phyloP scores from a whole-genome alignment of 108 stramenopile genomes.

The Pseudonitzschia delicatissima region DNA sequence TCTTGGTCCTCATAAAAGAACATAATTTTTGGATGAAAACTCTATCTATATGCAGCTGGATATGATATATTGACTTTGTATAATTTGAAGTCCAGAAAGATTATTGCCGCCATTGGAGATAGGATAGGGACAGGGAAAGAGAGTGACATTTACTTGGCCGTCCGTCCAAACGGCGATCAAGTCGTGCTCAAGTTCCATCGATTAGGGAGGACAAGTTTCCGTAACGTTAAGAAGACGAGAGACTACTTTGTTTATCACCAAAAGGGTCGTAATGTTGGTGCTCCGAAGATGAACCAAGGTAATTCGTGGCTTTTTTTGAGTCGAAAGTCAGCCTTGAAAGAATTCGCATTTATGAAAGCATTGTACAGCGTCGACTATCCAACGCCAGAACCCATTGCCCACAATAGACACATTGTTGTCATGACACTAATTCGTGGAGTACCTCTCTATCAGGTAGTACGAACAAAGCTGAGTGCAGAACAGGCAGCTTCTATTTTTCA shows the following conservation, averaged over 20 bases:
- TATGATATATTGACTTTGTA: slow-evolving; percentile 97
- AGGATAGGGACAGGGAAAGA: slow-evolving; percentile 99
- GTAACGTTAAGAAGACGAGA: slow-evolving; percentile 95
- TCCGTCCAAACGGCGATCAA: slow-evolving; percentile 69
- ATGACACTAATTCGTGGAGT: slow-evolving; percentile 88
- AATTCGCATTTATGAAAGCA: slow-evolving; percentile 98
- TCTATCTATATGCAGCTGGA: slow-evolving; percentile 37
- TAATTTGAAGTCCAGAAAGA: slow-evolving; percentile 71
- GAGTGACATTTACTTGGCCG: slow-evolving; percentile 79
- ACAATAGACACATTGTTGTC: slow-evolving; percentile 92
- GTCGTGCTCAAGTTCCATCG: slow-evolving; percentile 98
- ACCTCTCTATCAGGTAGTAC: slow-evolving; percentile 88
- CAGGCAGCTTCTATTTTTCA: slow-evolving; percentile 90
- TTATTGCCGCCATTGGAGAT: slow-evolving; percentile 89
- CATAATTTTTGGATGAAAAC: background rate
- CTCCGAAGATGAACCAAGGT: slow-evolving; percentile 37
- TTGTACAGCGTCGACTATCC: slow-evolving; percentile 92
- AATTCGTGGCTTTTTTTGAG: slow-evolving; percentile 96
- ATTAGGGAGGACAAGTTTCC: slow-evolving; percentile 95
- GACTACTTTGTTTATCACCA: slow-evolving; percentile 91
- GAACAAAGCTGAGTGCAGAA: slow-evolving; percentile 70
- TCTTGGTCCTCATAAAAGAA: background rate
- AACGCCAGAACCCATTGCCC: slow-evolving; percentile 90
- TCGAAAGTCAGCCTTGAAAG: slow-evolving; percentile 90
- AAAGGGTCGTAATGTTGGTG: slow-evolving; percentile 34